Conservation (phyloP, 108 stramenopile species). For the Pseudonitzschia multiseries region DNA sequence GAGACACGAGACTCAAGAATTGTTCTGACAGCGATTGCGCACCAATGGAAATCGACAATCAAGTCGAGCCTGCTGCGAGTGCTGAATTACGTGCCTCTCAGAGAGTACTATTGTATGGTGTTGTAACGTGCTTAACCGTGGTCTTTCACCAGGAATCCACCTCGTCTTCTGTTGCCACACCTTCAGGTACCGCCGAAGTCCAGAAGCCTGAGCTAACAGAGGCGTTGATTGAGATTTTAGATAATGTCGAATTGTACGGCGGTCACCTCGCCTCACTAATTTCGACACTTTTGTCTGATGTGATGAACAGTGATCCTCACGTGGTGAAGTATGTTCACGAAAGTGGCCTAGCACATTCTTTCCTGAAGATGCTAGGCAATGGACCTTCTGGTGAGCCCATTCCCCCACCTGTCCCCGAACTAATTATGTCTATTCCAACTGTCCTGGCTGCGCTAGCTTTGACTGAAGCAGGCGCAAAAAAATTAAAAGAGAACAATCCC, state of each 20-base stretch:
- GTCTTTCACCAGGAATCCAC: slow-evolving; percentile 80
- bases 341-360: slow-evolving; percentile 73
- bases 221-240: slow-evolving; percentile 64
- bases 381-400: slow-evolving; percentile 39
- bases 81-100: slow-evolving; percentile 41
- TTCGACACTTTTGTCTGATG: slow-evolving; percentile 73
- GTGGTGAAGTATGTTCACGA: slow-evolving; percentile 79
- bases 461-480: slow-evolving; percentile 82
- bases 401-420: slow-evolving; percentile 76
- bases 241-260: slow-evolving; percentile 66
- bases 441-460: slow-evolving; percentile 84
- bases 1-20: background rate
- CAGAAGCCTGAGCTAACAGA: slow-evolving; percentile 60
- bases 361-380: slow-evolving; percentile 56
- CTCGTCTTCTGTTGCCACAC: slow-evolving; percentile 36
- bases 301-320: slow-evolving; percentile 89
- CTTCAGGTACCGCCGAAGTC: slow-evolving; percentile 57
- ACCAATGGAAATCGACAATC: slow-evolving; percentile 24
- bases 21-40: slow-evolving; percentile 16
- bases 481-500: slow-evolving; percentile 71
- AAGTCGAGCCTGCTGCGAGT: background rate
- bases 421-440: slow-evolving; percentile 90
- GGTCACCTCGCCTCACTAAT: slow-evolving; percentile 75
- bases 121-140: slow-evolving; percentile 78
- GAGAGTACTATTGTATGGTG: slow-evolving; percentile 74